Percentiles rank a stretch among this genome's conserved stretches.
Evolutionary conservation across 768 basidiomycete species (phyloP).

Genomic region (Hygrophoropsis aurantiaca): DNA sequence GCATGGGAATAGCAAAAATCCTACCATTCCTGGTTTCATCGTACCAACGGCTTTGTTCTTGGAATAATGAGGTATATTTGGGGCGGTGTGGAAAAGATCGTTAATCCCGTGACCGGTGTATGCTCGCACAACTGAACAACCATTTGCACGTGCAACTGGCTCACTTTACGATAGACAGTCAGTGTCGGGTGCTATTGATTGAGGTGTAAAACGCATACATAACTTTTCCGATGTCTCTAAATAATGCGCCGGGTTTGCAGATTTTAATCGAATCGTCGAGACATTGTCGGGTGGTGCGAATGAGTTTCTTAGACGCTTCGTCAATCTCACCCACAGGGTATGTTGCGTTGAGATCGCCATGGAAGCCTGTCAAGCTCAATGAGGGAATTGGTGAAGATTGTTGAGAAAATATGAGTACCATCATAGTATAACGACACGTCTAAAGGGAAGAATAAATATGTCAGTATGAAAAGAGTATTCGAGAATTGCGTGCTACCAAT

Average conservation of each 20-base stretch:
- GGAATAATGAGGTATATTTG: conserved; percentile 93
- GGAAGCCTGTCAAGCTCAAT: conserved; percentile 57
- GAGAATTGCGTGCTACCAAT: conserved; percentile 52
- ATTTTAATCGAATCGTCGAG: conserved; percentile 88
- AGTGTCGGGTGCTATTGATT: background rate
- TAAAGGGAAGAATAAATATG: conserved; percentile 24
- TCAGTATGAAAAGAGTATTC: conserved; percentile 14
- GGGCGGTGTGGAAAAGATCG: conserved; percentile 78
- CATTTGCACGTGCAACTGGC: conserved; percentile 76
- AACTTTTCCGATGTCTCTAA: conserved; percentile 82
- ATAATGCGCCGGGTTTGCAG: conserved; percentile 91
- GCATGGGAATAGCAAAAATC: conserved; percentile 19
- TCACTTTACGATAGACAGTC: conserved; percentile 51
- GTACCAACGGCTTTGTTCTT: conserved; percentile 91
- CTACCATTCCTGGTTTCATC: conserved; percentile 92
- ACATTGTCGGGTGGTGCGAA: conserved; percentile 77
- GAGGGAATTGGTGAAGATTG: conserved; percentile 1
- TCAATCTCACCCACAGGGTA: conserved; percentile 88
- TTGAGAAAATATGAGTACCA: conserved; percentile 40
- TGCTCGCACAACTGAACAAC: conserved; percentile 87
- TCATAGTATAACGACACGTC: conserved; percentile 82
- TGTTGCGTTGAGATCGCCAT: conserved; percentile 90
- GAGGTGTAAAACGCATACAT: conserved; percentile 56
- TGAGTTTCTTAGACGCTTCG: conserved; percentile 79
- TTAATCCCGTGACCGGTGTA: conserved; percentile 94